Conservation (phyloP, 2,329 filamentous ascomycete genomes). For the Colletotrichum aenigma region DNA sequence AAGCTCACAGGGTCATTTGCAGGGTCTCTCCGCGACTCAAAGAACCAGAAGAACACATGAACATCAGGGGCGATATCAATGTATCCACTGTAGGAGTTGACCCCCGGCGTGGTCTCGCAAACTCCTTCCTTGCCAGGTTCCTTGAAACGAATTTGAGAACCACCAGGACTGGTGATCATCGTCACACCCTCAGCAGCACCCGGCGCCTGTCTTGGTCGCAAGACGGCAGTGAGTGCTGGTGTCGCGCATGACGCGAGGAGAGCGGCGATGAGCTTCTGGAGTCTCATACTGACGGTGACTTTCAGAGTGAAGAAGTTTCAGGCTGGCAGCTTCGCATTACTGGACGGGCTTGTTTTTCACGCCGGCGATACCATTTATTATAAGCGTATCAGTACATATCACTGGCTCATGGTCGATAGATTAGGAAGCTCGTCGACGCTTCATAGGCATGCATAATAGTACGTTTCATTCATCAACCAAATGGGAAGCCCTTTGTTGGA, state of each 20-base stretch:
- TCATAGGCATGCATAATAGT: background rate
- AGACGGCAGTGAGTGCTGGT: background rate
- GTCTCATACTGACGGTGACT: background rate
- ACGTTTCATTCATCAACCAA: background rate
- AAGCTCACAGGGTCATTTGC: background rate
- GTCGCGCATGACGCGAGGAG: background rate
- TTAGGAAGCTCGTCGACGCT: background rate
- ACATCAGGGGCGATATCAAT: background rate
- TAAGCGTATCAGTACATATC: background rate
- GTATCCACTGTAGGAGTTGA: conserved; percentile 9
- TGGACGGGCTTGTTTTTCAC: background rate
- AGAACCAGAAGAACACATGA: conserved; percentile 9
- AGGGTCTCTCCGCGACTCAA: conserved; percentile 1
- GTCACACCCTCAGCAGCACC: background rate
- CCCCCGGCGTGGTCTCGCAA: background rate
- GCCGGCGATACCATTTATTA: background rate
- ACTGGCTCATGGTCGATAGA: background rate
- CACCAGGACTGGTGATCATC: background rate
- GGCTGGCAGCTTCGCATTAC: background rate
- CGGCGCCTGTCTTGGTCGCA: background rate
- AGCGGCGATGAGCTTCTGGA: background rate
- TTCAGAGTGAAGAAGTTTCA: background rate
- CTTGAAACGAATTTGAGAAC: background rate
- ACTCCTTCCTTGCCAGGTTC: background rate
- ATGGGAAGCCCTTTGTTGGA: background rate